phyloP scores from a whole-genome alignment of 768 basidiomycete genomes.

The Macrocybe gigantea region DNA sequence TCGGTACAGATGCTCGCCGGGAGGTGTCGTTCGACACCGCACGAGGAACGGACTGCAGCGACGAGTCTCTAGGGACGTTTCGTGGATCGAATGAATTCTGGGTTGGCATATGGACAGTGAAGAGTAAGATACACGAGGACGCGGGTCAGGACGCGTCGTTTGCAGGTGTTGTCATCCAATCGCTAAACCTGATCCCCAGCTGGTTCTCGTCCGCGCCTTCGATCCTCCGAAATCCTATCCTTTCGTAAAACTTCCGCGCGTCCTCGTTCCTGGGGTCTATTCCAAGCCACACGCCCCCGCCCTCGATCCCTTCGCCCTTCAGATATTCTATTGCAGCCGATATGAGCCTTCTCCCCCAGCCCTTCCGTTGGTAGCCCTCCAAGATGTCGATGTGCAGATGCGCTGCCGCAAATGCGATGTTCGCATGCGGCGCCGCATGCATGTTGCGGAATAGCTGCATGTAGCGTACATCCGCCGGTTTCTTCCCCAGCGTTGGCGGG shows the following conservation, averaged over 20 bases:
- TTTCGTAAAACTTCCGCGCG: conserved; percentile 57
- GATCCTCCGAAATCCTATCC: conserved; percentile 55
- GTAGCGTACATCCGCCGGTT: conserved; percentile 39
- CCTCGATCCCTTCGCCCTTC: conserved; percentile 31
- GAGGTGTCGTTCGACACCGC: too few species aligned
- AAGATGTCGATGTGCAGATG: conserved; percentile 76
- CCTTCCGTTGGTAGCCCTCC: conserved; percentile 57
- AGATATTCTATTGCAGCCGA: conserved; percentile 47
- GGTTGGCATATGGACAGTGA: too few species aligned
- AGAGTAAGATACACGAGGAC: too few species aligned
- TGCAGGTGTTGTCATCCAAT: conserved; percentile 23
- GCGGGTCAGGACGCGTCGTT: too few species aligned
- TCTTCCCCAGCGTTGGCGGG: conserved; percentile 27
- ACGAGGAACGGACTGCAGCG: too few species aligned
- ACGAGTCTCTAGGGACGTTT: too few species aligned
- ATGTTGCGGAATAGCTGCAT: conserved; percentile 35
- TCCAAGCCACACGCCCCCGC: conserved; percentile 61
- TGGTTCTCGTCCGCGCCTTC: conserved; percentile 43
- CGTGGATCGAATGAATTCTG: too few species aligned
- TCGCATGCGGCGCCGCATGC: conserved; percentile 42
- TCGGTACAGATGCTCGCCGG: too few species aligned
- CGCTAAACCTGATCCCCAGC: conserved; percentile 50
- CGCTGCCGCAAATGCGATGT: conserved; percentile 60
- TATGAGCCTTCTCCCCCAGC: conserved; percentile 68
- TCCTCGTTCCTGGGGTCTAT: conserved; percentile 56